Percentiles rank a stretch among this genome's conserved stretches.
These are phyloP conservation scores for Fusarium goolgardi DNA, from an alignment of 2,329 filamentous ascomycete genomes.

Conservation along the genomic window DNA sequence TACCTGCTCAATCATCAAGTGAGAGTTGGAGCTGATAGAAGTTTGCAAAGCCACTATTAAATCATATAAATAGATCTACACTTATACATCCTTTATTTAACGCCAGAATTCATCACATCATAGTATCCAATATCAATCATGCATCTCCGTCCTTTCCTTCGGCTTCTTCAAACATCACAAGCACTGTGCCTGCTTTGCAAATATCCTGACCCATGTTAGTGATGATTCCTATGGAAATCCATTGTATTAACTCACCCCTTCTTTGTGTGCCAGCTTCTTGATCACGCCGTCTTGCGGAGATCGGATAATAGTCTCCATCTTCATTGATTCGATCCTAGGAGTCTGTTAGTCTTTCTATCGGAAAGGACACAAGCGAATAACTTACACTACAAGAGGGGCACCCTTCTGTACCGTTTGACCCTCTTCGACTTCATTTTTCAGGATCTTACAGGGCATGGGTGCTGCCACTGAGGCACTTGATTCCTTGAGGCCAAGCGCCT, in stretches of 20 bases:
- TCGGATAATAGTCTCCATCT: slow-evolving; percentile 88
- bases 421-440: slow-evolving; percentile 87
- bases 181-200: slow-evolving; percentile 79
- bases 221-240: background rate
- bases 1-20: background rate
- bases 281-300: slow-evolving; percentile 79
- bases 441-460: slow-evolving; percentile 97
- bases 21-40: background rate
- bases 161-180: slow-evolving; percentile 77
- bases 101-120: slow-evolving; percentile 26
- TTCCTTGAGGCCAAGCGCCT: slow-evolving; percentile 86
- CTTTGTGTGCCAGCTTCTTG: slow-evolving; percentile 77
- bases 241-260: slow-evolving; percentile 69
- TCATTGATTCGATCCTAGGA: slow-evolving; percentile 82
- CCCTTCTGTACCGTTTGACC: slow-evolving; percentile 88
- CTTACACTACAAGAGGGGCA: slow-evolving; percentile 84
- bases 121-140: slow-evolving; percentile 28
- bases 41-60: background rate
- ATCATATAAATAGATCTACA: slow-evolving; percentile 15
- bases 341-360: slow-evolving; percentile 40
- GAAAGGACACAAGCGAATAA: slow-evolving; percentile 46
- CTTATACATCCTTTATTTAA: slow-evolving; percentile 30
- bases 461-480: slow-evolving; percentile 84
- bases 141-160: slow-evolving; percentile 47
- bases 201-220: slow-evolving; percentile 67